Conservation (phyloP, 108 stramenopile genomes). For the Chaetoceros muelleri region DNA sequence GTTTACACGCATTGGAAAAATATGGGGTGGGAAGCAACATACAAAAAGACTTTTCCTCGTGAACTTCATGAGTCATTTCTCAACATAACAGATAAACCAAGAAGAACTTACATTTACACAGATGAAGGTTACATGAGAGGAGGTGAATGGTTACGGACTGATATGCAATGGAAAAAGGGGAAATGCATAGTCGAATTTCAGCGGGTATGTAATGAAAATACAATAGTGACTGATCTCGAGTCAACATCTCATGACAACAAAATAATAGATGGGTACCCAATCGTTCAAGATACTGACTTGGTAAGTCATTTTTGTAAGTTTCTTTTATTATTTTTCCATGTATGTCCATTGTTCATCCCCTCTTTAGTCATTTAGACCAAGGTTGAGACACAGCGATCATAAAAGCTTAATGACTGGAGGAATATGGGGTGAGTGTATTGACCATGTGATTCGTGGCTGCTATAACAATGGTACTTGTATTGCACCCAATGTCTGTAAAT, state of each 20-base stretch:
- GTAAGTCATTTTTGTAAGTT: constrained; percentile 6
- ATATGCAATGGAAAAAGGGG: constrained; percentile 54
- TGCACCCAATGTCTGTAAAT: constrained; percentile 63
- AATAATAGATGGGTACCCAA: not conserved
- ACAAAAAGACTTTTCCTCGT: constrained; percentile 28
- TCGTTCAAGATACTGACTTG: constrained; percentile 67
- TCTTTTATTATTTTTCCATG: no score
- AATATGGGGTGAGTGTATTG: constrained; percentile 66
- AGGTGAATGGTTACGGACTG: constrained; percentile 59
- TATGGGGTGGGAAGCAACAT: constrained; percentile 55
- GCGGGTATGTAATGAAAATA: constrained; percentile 33
- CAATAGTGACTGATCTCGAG: constrained; percentile 20
- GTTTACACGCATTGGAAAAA: constrained; percentile 51
- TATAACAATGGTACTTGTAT: constrained; percentile 70
- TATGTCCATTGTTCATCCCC: no score
- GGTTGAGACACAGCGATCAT: constrained; percentile 39
- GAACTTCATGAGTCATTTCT: constrained; percentile 7
- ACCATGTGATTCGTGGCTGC: constrained; percentile 72
- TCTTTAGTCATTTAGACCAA: constrained; percentile 33
- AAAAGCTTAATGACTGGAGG: constrained; percentile 19
- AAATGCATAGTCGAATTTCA: constrained; percentile 65
- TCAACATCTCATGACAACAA: no score
- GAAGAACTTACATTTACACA: constrained; percentile 48
- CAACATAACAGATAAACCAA: constrained; percentile 1
- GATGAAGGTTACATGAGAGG: constrained; percentile 52